Evolutionary conservation across 768 basidiomycete species (phyloP).

Genomic region (Trametes elegans): DNA sequence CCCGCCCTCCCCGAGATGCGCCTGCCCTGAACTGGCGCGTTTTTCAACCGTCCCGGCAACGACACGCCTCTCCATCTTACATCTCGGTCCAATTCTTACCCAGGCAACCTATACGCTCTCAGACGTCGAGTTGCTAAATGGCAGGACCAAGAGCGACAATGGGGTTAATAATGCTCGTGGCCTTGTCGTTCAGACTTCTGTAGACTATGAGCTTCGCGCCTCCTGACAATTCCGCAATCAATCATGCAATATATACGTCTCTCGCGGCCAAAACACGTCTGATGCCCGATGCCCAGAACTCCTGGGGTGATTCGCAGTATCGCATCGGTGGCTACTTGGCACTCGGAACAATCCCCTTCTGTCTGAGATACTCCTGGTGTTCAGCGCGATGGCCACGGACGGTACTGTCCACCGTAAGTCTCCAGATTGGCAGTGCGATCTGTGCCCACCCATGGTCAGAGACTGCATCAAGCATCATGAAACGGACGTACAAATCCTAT

Average conservation of each 20-base stretch:
- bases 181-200: slow-evolving; percentile 19
- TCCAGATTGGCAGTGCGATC: slow-evolving; percentile 42
- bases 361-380: slow-evolving; percentile 36
- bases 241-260: too few relatives aligned
- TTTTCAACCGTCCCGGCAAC: slow-evolving; percentile 11
- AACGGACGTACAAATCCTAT: slow-evolving; percentile 32
- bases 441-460: slow-evolving; percentile 13
- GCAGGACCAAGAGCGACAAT: slow-evolving; percentile 65
- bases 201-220: slow-evolving; percentile 45
- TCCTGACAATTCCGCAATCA: slow-evolving; percentile 43
- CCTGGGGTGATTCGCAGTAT: too few relatives aligned
- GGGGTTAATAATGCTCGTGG: slow-evolving; percentile 72
- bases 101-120: slow-evolving; percentile 51
- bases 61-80: slow-evolving; percentile 43
- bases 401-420: slow-evolving; percentile 35
- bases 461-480: background rate
- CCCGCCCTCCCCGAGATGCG: background rate
- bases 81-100: slow-evolving; percentile 62
- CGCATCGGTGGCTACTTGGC: too few relatives aligned
- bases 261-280: too few relatives aligned
- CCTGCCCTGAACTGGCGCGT: slow-evolving; percentile 29
- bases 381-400: slow-evolving; percentile 35
- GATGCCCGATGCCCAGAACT: too few relatives aligned
- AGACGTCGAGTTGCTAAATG: slow-evolving; percentile 65
- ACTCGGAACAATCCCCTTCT: too few relatives aligned